Evolutionary conservation across 805 yeast genomes (phyloP).

Genomic region (Starmerella roubikii): DNA sequence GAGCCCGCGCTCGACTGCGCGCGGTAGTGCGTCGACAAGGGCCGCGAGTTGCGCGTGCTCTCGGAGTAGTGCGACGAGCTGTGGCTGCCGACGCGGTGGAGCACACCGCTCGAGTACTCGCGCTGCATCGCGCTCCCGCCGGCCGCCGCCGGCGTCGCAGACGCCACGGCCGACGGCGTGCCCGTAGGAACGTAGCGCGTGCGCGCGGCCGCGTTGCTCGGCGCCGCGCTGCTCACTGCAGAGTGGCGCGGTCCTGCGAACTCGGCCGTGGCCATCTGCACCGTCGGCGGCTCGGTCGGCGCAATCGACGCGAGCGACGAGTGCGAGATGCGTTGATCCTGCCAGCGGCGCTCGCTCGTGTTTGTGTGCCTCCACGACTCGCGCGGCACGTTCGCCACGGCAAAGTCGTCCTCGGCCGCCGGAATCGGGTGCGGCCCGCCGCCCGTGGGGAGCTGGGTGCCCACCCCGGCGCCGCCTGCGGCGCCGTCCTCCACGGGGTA

Average conservation of each 20-base stretch:
- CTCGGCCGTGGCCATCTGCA: slow-evolving; percentile 48
- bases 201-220: too few relatives aligned
- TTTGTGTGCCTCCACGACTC: slow-evolving; percentile 49
- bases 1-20: slow-evolving; percentile 25
- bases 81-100: slow-evolving; percentile 25
- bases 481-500: slow-evolving; percentile 1
- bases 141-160: neutral
- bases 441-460: neutral
- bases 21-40: slow-evolving; percentile 22
- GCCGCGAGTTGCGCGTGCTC: slow-evolving; percentile 1
- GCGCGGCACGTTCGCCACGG: slow-evolving; percentile 28
- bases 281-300: slow-evolving; percentile 65
- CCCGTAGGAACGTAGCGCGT: neutral
- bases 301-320: slow-evolving; percentile 66
- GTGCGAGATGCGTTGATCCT: slow-evolving; percentile 45
- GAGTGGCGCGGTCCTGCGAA: too few relatives aligned
- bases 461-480: neutral
- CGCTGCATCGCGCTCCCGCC: slow-evolving; percentile 15
- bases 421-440: slow-evolving; percentile 4
- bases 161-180: neutral
- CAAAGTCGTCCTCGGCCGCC: slow-evolving; percentile 14
- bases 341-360: slow-evolving; percentile 28
- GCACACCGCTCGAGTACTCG: slow-evolving; percentile 26
- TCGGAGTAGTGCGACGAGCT: slow-evolving; percentile 21
- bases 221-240: neutral